Base-by-base conservation (phyloP, 805 yeast species). In the Ogataea paraovalis region DNA sequence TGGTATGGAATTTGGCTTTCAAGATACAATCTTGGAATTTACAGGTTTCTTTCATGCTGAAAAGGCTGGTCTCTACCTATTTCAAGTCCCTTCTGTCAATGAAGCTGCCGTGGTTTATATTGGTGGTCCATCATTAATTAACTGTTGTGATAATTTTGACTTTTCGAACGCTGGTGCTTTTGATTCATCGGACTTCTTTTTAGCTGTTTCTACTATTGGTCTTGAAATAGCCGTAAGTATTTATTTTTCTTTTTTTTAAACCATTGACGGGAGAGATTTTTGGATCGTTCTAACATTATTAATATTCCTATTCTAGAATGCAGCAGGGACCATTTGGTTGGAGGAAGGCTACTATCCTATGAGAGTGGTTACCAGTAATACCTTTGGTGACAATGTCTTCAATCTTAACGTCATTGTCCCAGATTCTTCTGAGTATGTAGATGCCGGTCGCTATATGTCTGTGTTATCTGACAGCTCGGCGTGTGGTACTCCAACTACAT, bases 311-410 rank as follows among this genome's bases (percentile, higher is more conserved):
- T 3, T 30, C 6, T 38, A 46, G 45, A 13, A 19, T 41, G 45
- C 39, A 7, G 14, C 16, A 5, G 22, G 33, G 22, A 18, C 41
- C 2, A 30, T 39, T 16, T 42, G 41, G 36, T 22, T 46, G 13
- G 42, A 41, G 3, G 45, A 8, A 4, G 69, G 68, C n/a, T 60
- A 55, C 46, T 66, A 65, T 47, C 70, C 70, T 12, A 43, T 63
- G 2, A 57, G 64, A 46, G 46, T 63, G 18, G 55, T 59, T n/a
- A 59, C 45, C 33, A 48, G 52, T 16, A 64, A 65, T 42, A 47
- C 50, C 36, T 46, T 44, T 20, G 51, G 48, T 44, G 44, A 45
- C 6, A 59, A 54, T 32, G 45, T 50, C 14, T 42, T 56, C 22
- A 45, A 45, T 9, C 48, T 59, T 20, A 38, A 51, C 8, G 56